phyloP scores from a whole-genome alignment of 352 stramenopile species.

The Thalassiosira mediterranea region DNA sequence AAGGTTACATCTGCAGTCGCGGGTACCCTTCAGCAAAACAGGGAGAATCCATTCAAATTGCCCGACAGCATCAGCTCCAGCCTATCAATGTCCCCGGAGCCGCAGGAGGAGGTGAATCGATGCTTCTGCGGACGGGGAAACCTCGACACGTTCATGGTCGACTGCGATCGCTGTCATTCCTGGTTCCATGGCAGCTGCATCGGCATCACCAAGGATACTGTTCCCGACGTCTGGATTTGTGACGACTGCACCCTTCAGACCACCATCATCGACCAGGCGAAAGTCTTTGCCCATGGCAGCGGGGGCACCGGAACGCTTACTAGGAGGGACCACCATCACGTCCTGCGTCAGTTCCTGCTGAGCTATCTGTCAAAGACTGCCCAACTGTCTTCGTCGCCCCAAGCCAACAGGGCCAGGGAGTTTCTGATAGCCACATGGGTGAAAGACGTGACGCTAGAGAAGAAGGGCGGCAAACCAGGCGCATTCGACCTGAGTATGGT shows the following conservation, averaged over 20 bases:
- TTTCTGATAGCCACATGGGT: constrained; percentile 68
- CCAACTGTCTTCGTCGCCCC: constrained; percentile 26
- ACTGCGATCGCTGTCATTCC: constrained; percentile 77
- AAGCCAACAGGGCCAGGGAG: constrained; percentile 41
- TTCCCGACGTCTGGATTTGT: constrained; percentile 76
- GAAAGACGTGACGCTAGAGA: constrained; percentile 49
- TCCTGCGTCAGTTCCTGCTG: constrained; percentile 66
- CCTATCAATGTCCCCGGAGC: constrained; percentile 6
- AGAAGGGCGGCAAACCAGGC: constrained; percentile 10
- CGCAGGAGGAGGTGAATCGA: constrained; percentile 53
- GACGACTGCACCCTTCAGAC: constrained; percentile 77
- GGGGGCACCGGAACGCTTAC: constrained; percentile 21
- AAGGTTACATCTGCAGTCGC: constrained; percentile 76
- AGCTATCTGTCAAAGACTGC: constrained; percentile 48
- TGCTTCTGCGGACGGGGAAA: constrained; percentile 72
- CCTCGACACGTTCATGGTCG: constrained; percentile 72
- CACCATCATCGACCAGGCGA: constrained; percentile 57
- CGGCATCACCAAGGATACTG: constrained; percentile 65
- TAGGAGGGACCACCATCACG: constrained; percentile 52
- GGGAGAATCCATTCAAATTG: constrained; percentile 55
- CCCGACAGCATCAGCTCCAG: constrained; percentile 24
- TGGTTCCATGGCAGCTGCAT: constrained; percentile 76
- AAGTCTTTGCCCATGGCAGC: constrained; percentile 47
- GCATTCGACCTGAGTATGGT: constrained; percentile 54
- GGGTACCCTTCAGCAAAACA: constrained; percentile 45